A percentile compares a stretch with the other conserved stretches of the same genome.
Evolutionary conservation across 805 yeast species (phyloP).

Genomic region (Candida saitoana): DNA sequence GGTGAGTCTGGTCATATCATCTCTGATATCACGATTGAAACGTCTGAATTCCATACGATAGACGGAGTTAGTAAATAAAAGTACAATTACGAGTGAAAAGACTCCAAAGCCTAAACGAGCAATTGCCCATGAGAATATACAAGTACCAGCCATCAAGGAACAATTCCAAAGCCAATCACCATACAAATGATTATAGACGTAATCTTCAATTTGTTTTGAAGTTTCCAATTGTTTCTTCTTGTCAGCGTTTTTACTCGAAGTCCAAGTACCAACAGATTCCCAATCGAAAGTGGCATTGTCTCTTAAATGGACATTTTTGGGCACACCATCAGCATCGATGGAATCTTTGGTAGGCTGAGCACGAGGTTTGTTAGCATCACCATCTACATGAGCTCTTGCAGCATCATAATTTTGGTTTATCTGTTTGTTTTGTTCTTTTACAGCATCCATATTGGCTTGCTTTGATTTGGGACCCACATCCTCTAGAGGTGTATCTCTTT

Average conservation of each 20-base stretch:
- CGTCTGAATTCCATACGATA: conserved; percentile 73
- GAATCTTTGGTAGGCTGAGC: not conserved
- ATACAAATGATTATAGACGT: conserved; percentile 63
- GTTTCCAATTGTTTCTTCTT: conserved; percentile 21
- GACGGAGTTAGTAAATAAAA: conserved; percentile 59
- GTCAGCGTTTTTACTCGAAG: conserved; percentile 13
- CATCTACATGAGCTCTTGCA: not conserved
- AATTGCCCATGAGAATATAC: conserved; percentile 65
- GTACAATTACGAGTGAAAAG: conserved; percentile 56
- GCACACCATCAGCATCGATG: not conserved
- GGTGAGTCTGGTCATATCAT: conserved; percentile 64
- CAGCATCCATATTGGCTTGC: conserved; percentile 2
- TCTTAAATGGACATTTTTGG: conserved; percentile 19
- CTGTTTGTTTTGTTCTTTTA: not conserved
- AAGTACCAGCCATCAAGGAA: conserved; percentile 60
- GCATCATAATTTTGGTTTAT: not conserved
- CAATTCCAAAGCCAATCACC: conserved; percentile 74
- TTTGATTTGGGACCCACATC: conserved; percentile 2
- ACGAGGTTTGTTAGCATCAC: not conserved
- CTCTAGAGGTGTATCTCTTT: conserved; percentile 3
- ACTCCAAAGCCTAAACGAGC: conserved; percentile 64
- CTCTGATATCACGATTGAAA: conserved; percentile 68
- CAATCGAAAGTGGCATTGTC: conserved; percentile 37
- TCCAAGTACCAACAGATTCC: conserved; percentile 39
- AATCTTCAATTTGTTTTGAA: conserved; percentile 46